phyloP scores from a whole-genome alignment of 2,329 filamentous ascomycete species.

The Ceratocystis alfenasii region DNA sequence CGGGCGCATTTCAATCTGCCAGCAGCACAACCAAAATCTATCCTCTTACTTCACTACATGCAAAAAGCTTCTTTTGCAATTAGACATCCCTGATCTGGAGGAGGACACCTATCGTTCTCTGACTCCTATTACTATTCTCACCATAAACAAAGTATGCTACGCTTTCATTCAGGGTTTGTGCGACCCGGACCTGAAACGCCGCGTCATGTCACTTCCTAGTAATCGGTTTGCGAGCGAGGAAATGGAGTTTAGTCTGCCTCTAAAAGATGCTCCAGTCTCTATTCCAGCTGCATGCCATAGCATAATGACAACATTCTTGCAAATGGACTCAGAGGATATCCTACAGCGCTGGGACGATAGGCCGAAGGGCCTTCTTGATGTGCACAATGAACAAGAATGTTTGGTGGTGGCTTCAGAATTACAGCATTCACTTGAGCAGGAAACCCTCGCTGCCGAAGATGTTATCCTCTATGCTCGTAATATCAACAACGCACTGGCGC shows the following conservation, averaged over 20 bases:
- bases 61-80: constrained; percentile 19
- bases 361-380: constrained; percentile 12
- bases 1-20: constrained; percentile 15
- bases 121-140: not conserved
- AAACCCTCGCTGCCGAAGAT: not conserved
- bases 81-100: constrained; percentile 15
- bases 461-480: not conserved
- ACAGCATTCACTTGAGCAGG: constrained; percentile 5
- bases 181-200: constrained; percentile 7
- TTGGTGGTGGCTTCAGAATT: constrained; percentile 12
- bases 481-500: constrained; percentile 13
- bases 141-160: constrained; percentile 20
- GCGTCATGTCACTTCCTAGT: constrained; percentile 13
- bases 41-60: constrained; percentile 20
- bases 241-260: not conserved
- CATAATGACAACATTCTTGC: constrained; percentile 11
- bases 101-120: not conserved
- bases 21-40: constrained; percentile 16
- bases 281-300: constrained; percentile 11
- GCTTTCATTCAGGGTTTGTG: constrained; percentile 19
- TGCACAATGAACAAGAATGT: constrained; percentile 10
- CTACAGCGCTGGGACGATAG: constrained; percentile 17
- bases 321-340: constrained; percentile 17
- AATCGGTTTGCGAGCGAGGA: constrained; percentile 12
- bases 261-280: not conserved